These are phyloP conservation scores for Juglanconis oblonga DNA, from an alignment of 2,329 filamentous ascomycete species.

Conservation along the genomic window DNA sequence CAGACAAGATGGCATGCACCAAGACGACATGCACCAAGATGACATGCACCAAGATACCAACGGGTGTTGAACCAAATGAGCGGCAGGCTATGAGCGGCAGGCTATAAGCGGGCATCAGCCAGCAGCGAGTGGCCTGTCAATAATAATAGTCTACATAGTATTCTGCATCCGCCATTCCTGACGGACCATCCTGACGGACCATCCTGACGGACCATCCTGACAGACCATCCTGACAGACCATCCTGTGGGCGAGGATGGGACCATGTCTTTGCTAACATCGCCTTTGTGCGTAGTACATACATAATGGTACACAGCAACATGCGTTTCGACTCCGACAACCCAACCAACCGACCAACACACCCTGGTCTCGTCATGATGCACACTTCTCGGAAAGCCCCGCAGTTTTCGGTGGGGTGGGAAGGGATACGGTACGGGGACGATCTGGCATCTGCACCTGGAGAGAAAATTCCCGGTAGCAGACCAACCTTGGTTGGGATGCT, in stretches of 20 bases:
- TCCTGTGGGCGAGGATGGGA: too few species aligned
- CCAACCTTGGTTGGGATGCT: neutral
- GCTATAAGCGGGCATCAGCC: neutral
- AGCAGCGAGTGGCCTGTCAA: neutral
- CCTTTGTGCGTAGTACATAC: neutral
- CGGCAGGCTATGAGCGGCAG: too few species aligned
- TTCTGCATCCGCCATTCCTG: too few species aligned
- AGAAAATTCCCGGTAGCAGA: slow-evolving; percentile 12
- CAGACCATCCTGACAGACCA: too few species aligned
- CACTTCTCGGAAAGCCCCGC: slow-evolving; percentile 15
- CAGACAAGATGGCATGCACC: too few species aligned
- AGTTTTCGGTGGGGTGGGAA: slow-evolving; percentile 9
- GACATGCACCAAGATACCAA: too few species aligned
- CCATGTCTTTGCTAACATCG: too few species aligned
- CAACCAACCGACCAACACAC: neutral
- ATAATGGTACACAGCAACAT: too few species aligned
- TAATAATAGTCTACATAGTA: neutral
- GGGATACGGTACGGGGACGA: slow-evolving; percentile 1
- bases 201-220: too few species aligned
- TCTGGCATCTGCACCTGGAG: slow-evolving; percentile 15
- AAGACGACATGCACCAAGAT: too few species aligned
- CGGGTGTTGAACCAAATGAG: too few species aligned
- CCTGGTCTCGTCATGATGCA: slow-evolving; percentile 13
- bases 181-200: neutral
- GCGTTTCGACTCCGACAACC: neutral